A percentile compares a stretch with the other conserved stretches of the same genome.
phyloP scores from a whole-genome alignment of 345 rosid genomes.

The Lagerstroemia speciosa region DNA sequence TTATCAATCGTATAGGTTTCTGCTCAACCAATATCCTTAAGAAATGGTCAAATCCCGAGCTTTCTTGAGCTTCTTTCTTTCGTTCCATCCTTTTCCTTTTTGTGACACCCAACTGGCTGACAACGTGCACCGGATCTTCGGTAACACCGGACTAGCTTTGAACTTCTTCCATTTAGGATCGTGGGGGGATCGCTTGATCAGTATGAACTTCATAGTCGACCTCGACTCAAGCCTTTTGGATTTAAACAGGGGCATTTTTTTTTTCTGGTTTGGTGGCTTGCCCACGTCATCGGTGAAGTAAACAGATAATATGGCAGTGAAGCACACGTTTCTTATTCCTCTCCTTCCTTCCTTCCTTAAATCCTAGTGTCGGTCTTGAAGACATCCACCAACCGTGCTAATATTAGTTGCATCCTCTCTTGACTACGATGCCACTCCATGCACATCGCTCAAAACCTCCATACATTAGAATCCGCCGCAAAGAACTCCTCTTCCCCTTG shows the following conservation, averaged over 20 bases:
- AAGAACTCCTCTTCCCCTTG: neutral
- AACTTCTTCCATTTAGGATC: neutral
- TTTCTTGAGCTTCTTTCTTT: neutral
- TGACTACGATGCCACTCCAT: constrained; percentile 27
- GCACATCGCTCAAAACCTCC: constrained; percentile 7
- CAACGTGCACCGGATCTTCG: neutral
- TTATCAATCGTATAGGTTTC: neutral
- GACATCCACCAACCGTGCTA: constrained; percentile 41
- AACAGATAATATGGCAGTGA: neutral
- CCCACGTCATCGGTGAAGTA: constrained; percentile 5
- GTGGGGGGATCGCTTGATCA: neutral
- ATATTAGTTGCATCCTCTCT: constrained; percentile 61
- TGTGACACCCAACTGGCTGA: neutral
- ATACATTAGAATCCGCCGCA: constrained; percentile 5
- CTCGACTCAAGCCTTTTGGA: neutral
- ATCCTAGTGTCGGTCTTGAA: neutral
- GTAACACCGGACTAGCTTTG: neutral
- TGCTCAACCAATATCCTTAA: neutral
- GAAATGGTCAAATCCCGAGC: neutral
- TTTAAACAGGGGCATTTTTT: neutral
- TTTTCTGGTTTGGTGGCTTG: constrained; percentile 14
- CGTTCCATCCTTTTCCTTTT: neutral
- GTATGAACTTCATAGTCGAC: neutral
- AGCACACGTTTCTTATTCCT: constrained; percentile 5
- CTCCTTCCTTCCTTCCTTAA: neutral